Evolutionary conservation across 2,329 filamentous ascomycete genomes (phyloP).

Genomic region (Trichoderma sp.): DNA sequence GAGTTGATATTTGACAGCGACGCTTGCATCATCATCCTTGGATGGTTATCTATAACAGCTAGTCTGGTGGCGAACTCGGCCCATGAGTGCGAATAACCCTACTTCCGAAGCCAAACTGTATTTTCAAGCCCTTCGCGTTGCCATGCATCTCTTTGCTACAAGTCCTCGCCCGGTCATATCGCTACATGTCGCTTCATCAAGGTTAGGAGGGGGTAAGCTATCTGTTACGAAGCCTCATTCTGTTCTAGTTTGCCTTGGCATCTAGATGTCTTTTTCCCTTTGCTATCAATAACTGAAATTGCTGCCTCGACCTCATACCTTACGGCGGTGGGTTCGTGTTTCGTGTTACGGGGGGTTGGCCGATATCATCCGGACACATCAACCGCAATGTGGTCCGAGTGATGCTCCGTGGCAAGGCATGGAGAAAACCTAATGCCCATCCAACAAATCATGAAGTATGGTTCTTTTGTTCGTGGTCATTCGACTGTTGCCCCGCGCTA

Average conservation of each 20-base stretch:
- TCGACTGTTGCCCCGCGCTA: neutral
- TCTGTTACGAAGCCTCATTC: neutral
- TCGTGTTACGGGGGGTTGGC: neutral
- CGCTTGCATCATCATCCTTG: neutral
- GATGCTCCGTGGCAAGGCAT: neutral
- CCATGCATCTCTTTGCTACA: neutral
- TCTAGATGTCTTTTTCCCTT: neutral
- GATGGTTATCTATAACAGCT: neutral
- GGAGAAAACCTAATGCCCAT: neutral
- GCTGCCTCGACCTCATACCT: neutral
- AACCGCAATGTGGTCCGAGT: neutral
- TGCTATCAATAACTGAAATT: neutral
- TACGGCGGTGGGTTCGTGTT: neutral
- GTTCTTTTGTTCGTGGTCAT: neutral
- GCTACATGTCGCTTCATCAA: neutral
- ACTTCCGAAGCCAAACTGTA: neutral
- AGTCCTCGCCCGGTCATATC: neutral
- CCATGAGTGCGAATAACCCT: neutral
- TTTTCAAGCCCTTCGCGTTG: neutral
- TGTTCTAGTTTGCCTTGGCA: neutral
- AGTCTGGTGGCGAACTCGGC: neutral
- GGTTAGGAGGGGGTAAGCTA: neutral
- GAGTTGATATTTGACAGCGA: neutral
- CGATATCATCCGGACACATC: neutral
- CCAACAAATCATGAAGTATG: neutral